Conservation (phyloP, 2,329 filamentous ascomycete species). For the Xylaria digitata region DNA sequence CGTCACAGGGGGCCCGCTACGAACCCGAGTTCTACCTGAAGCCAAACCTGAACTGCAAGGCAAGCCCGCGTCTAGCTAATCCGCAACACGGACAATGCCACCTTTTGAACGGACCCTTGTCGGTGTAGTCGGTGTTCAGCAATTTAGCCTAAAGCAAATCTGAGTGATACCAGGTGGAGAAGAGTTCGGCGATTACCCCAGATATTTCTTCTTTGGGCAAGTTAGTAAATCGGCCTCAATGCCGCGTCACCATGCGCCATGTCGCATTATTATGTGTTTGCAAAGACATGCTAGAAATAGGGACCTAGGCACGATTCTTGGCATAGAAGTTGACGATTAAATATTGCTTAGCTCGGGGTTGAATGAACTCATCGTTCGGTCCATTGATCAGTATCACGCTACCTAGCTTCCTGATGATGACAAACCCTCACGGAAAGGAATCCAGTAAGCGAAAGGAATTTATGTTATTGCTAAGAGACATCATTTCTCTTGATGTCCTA, state of each 20-base stretch:
- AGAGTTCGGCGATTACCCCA: slow-evolving; percentile 16
- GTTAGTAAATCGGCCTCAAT: neutral
- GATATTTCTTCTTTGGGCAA: neutral
- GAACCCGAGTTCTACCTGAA: neutral
- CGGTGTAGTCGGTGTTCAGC: neutral
- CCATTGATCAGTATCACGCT: neutral
- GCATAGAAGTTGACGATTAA: neutral
- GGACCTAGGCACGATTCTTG: slow-evolving; percentile 7
- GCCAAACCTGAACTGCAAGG: neutral
- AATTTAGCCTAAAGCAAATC: slow-evolving; percentile 18
- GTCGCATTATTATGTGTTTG: neutral
- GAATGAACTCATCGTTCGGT: neutral
- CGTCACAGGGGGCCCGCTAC: neutral
- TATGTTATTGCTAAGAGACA: slow-evolving; percentile 2
- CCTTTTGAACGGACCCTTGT: neutral
- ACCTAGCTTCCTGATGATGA: neutral
- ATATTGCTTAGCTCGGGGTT: neutral
- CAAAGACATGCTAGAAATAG: neutral
- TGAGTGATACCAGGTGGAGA: neutral
- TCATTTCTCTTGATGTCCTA: slow-evolving; percentile 18
- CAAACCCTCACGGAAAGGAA: neutral
- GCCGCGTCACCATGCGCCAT: neutral
- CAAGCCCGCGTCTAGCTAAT: neutral
- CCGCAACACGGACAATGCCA: slow-evolving; percentile 1
- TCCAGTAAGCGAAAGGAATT: neutral